A percentile compares a stretch with the other conserved stretches of the same genome.
Conservation (phyloP, 768 basidiomycete genomes). For the Suillus occidentalis region DNA sequence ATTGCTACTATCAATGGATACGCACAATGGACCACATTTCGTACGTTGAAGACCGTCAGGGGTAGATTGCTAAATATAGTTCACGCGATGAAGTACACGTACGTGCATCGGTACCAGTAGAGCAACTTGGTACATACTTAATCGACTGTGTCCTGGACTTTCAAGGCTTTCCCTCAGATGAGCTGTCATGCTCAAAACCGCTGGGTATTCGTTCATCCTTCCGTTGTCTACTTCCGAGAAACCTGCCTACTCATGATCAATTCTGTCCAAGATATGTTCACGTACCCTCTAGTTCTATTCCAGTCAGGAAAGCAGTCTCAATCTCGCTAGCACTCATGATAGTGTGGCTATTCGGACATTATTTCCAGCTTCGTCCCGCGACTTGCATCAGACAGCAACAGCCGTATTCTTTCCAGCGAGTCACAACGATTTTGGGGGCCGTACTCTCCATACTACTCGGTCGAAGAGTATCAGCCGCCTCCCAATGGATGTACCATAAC, state of each 20-base stretch:
- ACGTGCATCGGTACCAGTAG: neutral
- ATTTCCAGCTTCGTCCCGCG: neutral
- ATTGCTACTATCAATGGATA: too few species aligned
- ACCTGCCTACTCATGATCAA: neutral
- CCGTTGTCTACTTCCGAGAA: neutral
- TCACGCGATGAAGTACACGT: neutral
- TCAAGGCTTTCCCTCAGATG: neutral
- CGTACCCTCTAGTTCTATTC: neutral
- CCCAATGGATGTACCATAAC: neutral
- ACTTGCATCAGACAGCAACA: neutral
- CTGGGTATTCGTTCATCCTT: neutral
- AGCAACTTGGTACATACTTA: neutral
- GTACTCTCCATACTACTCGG: neutral
- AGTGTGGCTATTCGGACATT: neutral
- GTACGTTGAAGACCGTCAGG: too few species aligned
- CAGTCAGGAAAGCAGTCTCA: neutral
- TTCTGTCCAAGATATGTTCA: too few species aligned
- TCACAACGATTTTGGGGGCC: neutral
- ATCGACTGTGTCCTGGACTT: neutral
- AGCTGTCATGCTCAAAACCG: neutral
- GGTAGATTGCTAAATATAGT: too few species aligned
- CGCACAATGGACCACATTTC: too few species aligned
- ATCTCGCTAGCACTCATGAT: neutral
- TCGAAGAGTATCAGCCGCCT: neutral
- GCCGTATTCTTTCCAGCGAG: neutral